These are phyloP conservation scores for Ophiostoma quercus DNA, from an alignment of 2,329 filamentous ascomycete species.

Conservation along the genomic window DNA sequence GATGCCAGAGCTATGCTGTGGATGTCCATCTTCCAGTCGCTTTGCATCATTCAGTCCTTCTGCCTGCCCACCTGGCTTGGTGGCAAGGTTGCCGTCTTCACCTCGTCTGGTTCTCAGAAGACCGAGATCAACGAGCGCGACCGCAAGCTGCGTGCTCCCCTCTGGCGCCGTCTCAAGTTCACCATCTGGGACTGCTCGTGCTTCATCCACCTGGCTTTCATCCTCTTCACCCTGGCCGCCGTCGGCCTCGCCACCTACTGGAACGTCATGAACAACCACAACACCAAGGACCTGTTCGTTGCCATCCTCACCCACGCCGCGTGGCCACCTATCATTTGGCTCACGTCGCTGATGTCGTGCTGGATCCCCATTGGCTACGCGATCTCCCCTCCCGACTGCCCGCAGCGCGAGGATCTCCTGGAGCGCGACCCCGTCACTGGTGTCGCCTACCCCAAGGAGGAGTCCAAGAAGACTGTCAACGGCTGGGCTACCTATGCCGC, in stretches of 20 bases:
- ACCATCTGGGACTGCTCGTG: slow-evolving; percentile 54
- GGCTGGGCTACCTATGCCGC: slow-evolving; percentile 46
- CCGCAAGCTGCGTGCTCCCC: slow-evolving; percentile 47
- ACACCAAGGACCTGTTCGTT: slow-evolving; percentile 37
- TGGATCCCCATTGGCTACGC: slow-evolving; percentile 58
- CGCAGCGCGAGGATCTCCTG: slow-evolving; percentile 42
- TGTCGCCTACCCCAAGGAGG: slow-evolving; percentile 44
- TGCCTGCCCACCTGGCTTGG: slow-evolving; percentile 59
- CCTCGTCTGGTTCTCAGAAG: slow-evolving; percentile 53
- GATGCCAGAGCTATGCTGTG: slow-evolving; percentile 53
- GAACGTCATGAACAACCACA: slow-evolving; percentile 42
- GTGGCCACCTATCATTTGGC: slow-evolving; percentile 47
- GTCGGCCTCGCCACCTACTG: slow-evolving; percentile 48
- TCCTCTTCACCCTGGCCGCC: slow-evolving; percentile 49
- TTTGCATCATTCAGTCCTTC: slow-evolving; percentile 54
- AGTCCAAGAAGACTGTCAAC: slow-evolving; percentile 38
- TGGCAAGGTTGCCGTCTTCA: slow-evolving; percentile 53
- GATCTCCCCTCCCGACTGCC: slow-evolving; percentile 52
- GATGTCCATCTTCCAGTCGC: slow-evolving; percentile 44
- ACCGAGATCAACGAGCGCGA: slow-evolving; percentile 56
- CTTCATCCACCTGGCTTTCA: slow-evolving; percentile 50
- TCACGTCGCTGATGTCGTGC: slow-evolving; percentile 53
- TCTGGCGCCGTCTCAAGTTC: slow-evolving; percentile 39
- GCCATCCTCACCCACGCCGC: slow-evolving; percentile 55
- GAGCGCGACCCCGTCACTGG: slow-evolving; percentile 50